A percentile compares a stretch with the other conserved stretches of the same genome.
Conservation (phyloP, 2,329 filamentous ascomycete genomes). For the Epichloe coenophiala region DNA sequence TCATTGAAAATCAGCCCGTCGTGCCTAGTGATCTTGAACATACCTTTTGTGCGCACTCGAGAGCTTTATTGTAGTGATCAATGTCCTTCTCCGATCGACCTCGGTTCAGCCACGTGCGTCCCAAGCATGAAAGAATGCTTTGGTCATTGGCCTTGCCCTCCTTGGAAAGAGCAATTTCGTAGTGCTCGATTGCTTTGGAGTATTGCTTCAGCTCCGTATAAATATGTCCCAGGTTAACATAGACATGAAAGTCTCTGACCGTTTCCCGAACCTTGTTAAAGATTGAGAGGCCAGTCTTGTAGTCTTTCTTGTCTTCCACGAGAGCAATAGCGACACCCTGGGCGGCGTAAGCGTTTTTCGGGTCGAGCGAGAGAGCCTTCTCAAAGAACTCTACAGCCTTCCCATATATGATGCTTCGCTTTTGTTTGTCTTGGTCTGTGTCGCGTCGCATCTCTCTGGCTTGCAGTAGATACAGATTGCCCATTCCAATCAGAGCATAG, state of each 20-base stretch:
- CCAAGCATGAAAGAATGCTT: conserved; percentile 70
- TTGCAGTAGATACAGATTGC: conserved; percentile 75
- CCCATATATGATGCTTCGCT: conserved; percentile 72
- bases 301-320: conserved; percentile 87
- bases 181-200: conserved; percentile 84
- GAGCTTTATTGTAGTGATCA: conserved; percentile 41
- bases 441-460: conserved; percentile 91
- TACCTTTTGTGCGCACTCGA: conserved; percentile 50
- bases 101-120: conserved; percentile 74
- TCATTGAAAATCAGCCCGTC: background rate
- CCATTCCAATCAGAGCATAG: conserved; percentile 95
- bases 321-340: conserved; percentile 92
- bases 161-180: conserved; percentile 71
- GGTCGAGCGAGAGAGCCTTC: conserved; percentile 88
- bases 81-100: conserved; percentile 50
- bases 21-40: conserved; percentile 6
- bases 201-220: conserved; percentile 86
- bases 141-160: conserved; percentile 63
- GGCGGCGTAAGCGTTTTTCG: conserved; percentile 89
- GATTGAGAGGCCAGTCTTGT: conserved; percentile 67
- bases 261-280: conserved; percentile 87
- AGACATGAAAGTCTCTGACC: conserved; percentile 74
- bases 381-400: conserved; percentile 97
- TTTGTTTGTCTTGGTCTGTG: conserved; percentile 80
- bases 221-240: conserved; percentile 86